Base-by-base conservation (phyloP, 1,139 yeast species). In the Taphrina deformans region DNA sequence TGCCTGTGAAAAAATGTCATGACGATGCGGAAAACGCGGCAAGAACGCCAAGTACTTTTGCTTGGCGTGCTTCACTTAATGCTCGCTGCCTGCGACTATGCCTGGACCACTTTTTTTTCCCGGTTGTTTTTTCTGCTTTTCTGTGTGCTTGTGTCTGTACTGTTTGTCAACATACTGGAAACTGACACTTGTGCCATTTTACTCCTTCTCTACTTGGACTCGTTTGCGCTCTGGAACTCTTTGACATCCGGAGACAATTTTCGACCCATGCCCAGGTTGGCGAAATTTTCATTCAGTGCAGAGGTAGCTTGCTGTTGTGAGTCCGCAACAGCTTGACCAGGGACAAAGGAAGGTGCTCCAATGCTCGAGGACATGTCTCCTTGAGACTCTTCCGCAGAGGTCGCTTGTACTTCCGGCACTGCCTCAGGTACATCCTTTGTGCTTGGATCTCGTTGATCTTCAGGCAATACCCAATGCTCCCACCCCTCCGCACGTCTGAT, bases 401-500 rank as follows among this genome's bases (percentile, higher is more conserved):
- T 16, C 3, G 38, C 14, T 9, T 46, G 38, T 18, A 53, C 40
- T 26, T 35, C 45, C 3, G 58, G 35, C 3, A 18, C 59, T 12
- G 31, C 27, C 23, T 45, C 46, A 5, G 58, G 59, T 7, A 33
- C 48, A 31, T 56, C 29, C 21, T 35, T 29, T 6, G 58, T 53
- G 38, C 55, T 35, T 7, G 58, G 45, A 26, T 55, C 52, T 40
- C 68, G 35, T 21, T 53, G 59, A 9, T 56, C 63, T 24, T 45
- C 66, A 26, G 69, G 69, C 40, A 67, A 21, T 1, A 67, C 65
- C 69, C 69, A 67, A 52, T 56, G 62, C 53, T 62, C 55, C 69
- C 69, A 67, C 6, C 63, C 65, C 14, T 62, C 68, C n/a, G 55
- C 52, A 44, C 62, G 53, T n/a, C 69, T 52, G 29, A 67, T 67